These are phyloP conservation scores for Dactylellina haptotyla DNA, from an alignment of 2,329 filamentous ascomycete genomes.

Conservation along the genomic window DNA sequence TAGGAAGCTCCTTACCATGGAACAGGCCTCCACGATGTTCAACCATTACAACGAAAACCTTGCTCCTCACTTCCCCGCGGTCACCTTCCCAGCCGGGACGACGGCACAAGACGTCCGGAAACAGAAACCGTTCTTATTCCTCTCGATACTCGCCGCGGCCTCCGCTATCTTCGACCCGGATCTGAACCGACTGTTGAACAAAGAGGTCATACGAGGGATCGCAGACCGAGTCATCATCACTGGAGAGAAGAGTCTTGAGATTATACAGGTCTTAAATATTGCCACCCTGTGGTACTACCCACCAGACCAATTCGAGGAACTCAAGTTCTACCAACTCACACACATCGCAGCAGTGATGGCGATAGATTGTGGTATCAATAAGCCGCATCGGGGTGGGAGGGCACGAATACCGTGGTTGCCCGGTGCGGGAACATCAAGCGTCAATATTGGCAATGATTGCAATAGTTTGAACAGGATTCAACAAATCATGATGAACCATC, in stretches of 20 bases:
- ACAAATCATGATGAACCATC: constrained; percentile 27
- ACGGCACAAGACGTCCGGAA: constrained; percentile 56
- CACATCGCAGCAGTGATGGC: constrained; percentile 58
- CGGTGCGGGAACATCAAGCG: neutral
- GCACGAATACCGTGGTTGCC: constrained; percentile 30
- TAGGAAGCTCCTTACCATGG: constrained; percentile 65
- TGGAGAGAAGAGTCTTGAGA: constrained; percentile 58
- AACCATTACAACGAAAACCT: constrained; percentile 57
- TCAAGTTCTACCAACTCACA: constrained; percentile 58
- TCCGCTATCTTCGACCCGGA: constrained; percentile 56
- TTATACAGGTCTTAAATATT: constrained; percentile 57
- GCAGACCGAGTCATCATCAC: constrained; percentile 58
- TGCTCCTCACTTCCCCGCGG: constrained; percentile 56
- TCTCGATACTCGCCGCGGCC: constrained; percentile 57
- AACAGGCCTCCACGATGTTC: constrained; percentile 66
- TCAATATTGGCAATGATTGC: constrained; percentile 16
- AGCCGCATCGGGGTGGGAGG: constrained; percentile 33
- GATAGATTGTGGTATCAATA: constrained; percentile 57
- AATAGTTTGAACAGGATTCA: constrained; percentile 29
- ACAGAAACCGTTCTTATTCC: constrained; percentile 57
- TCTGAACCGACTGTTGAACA: constrained; percentile 55
- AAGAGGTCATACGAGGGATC: constrained; percentile 55
- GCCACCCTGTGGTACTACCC: constrained; percentile 57
- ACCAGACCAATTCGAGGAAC: constrained; percentile 57
- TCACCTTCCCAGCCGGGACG: constrained; percentile 56